These are phyloP conservation scores for Erodium texanum DNA, from an alignment of 441 rosid species.

Conservation along the genomic window DNA sequence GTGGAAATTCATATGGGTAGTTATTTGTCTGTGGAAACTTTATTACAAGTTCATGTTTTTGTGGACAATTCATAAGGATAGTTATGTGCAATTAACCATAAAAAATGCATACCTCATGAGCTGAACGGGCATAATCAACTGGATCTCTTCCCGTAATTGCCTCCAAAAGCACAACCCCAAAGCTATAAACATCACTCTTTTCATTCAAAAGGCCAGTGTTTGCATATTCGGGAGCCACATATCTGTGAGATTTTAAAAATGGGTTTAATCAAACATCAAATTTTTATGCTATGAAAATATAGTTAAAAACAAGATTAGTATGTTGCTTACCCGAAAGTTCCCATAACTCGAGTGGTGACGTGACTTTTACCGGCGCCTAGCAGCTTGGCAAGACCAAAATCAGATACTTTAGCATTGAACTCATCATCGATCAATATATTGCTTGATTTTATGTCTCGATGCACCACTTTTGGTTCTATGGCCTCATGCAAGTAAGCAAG, in stretches of 20 bases:
- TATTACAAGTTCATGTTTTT: too few relatives aligned
- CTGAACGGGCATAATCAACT: constrained; percentile 82
- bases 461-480: constrained; percentile 97
- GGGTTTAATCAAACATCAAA: too few relatives aligned
- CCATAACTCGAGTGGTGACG: constrained; percentile 96
- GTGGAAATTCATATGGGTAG: too few relatives aligned
- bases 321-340: constrained; percentile 74
- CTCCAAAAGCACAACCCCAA: constrained; percentile 83
- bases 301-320: background rate
- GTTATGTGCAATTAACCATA: too few relatives aligned
- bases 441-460: constrained; percentile 91
- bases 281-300: background rate
- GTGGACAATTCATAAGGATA: too few relatives aligned
- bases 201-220: constrained; percentile 90
- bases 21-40: too few relatives aligned
- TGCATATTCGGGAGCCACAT: constrained; percentile 96
- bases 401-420: constrained; percentile 87
- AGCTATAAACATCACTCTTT: constrained; percentile 94
- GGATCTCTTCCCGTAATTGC: constrained; percentile 93
- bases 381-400: constrained; percentile 93
- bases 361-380: constrained; percentile 94
- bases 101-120: constrained; percentile 64
- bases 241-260: constrained; percentile 26
- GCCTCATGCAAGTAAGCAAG: constrained; percentile 96
- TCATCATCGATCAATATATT: constrained; percentile 84